phyloP scores from a whole-genome alignment of 768 basidiomycete species.

The Boletus coccyginus region DNA sequence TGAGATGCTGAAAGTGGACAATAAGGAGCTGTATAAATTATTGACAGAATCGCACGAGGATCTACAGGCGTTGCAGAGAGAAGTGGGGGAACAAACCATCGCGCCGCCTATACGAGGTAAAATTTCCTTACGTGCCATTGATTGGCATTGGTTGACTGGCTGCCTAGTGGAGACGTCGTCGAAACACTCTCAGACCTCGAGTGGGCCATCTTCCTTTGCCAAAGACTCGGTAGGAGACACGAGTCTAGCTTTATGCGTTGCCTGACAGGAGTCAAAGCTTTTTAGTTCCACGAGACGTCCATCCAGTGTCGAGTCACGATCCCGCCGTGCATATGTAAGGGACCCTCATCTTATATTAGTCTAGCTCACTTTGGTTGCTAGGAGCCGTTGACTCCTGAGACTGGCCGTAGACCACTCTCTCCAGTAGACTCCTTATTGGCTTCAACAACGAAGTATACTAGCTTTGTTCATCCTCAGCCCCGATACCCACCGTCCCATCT shows the following conservation, averaged over 20 bases:
- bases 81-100: constrained; percentile 71
- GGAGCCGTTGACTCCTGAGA: constrained; percentile 49
- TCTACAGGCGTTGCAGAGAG: constrained; percentile 61
- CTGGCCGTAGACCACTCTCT: constrained; percentile 40
- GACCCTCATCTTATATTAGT: background rate
- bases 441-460: constrained; percentile 27
- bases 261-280: constrained; percentile 24
- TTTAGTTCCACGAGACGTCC: constrained; percentile 31
- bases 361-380: constrained; percentile 17
- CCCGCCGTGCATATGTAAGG: constrained; percentile 34
- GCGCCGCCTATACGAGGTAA: constrained; percentile 45
- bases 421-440: constrained; percentile 35
- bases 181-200: constrained; percentile 41
- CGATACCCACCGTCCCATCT: constrained; percentile 26
- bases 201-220: constrained; percentile 41
- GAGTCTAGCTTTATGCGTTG: constrained; percentile 27
- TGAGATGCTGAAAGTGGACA: constrained; percentile 77
- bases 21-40: constrained; percentile 71
- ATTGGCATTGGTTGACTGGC: constrained; percentile 2
- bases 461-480: constrained; percentile 21
- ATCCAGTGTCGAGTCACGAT: constrained; percentile 34
- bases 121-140: background rate
- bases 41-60: constrained; percentile 79
- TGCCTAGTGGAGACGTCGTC: constrained; percentile 33
- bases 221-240: constrained; percentile 44